Percentiles rank a stretch among this genome's conserved stretches.
These are phyloP conservation scores for Citrus glauca DNA, from an alignment of 345 rosid genomes.

Conservation along the genomic window DNA sequence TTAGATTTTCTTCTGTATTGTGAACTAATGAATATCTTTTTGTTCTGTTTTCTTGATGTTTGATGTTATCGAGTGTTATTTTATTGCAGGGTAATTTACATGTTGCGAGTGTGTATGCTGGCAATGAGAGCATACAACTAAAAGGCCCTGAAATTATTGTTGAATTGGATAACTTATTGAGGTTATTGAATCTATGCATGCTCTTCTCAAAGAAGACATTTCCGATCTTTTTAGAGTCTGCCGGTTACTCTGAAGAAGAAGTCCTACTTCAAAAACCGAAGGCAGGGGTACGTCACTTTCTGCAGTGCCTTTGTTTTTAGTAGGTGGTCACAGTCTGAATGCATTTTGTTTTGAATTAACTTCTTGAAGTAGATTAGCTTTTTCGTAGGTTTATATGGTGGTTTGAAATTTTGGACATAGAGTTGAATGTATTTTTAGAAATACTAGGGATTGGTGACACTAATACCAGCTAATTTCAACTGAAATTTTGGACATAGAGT, in stretches of 20 bases:
- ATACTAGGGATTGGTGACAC: too few relatives aligned
- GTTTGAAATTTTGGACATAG: neutral
- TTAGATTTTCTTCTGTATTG: neutral
- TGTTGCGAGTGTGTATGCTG: slow-evolving; percentile 83
- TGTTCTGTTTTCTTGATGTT: neutral
- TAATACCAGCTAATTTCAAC: neutral
- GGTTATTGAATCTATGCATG: slow-evolving; percentile 78
- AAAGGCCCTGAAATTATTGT: slow-evolving; percentile 61
- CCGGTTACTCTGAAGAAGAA: slow-evolving; percentile 70
- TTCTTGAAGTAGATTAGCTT: neutral
- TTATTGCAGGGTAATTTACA: slow-evolving; percentile 66
- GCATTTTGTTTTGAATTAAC: neutral
- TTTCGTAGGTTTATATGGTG: neutral
- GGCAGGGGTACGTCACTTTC: slow-evolving; percentile 70
- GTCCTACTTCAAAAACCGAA: slow-evolving; percentile 94
- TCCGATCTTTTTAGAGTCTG: slow-evolving; percentile 74
- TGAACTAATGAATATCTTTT: neutral
- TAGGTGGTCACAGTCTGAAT: slow-evolving; percentile 30
- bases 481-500: neutral
- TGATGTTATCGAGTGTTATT: neutral
- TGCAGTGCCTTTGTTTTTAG: slow-evolving; percentile 13
- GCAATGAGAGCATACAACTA: slow-evolving; percentile 53
- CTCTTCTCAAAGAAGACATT: slow-evolving; percentile 93
- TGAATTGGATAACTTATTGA: slow-evolving; percentile 58
- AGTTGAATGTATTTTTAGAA: neutral